Conservation (phyloP, 306 rosid genomes). For the Neltuma alba region DNA sequence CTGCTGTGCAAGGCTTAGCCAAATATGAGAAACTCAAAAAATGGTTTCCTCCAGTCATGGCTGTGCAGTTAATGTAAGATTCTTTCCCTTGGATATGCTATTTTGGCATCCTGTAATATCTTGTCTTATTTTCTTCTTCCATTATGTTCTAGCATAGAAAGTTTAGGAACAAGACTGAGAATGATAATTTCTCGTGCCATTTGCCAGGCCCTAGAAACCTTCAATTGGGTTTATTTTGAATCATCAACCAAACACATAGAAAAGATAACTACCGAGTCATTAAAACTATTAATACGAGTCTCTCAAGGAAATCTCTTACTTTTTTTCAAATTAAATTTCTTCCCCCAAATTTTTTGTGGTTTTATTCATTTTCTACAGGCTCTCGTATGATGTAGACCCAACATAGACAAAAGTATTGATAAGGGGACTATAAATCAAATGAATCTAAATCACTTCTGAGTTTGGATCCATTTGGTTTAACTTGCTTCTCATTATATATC, state of each 20-base stretch:
- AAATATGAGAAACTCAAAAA: conserved; percentile 82
- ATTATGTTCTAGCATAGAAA: neutral
- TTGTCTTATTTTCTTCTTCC: conserved; percentile 12
- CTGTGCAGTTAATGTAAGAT: conserved; percentile 74
- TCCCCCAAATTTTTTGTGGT: neutral
- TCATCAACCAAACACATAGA: neutral
- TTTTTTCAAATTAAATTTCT: neutral
- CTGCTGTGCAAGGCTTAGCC: conserved; percentile 95
- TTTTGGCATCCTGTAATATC: conserved; percentile 6
- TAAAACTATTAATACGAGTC: neutral
- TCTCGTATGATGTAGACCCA: neutral
- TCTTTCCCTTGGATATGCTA: conserved; percentile 24
- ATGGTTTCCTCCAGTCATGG: conserved; percentile 97
- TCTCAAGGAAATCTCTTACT: neutral
- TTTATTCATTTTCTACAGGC: neutral
- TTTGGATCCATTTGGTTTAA: neutral
- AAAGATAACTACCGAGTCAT: neutral
- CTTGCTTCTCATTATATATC: neutral
- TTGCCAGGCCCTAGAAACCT: conserved; percentile 1
- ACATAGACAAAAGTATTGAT: neutral
- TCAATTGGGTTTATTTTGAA: neutral
- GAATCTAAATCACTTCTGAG: neutral
- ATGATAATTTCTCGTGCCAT: conserved; percentile 1
- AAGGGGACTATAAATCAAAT: neutral
- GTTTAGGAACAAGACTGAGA: neutral